Evolutionary conservation across 2,329 filamentous ascomycete species (phyloP), one percentile per base, ranked within the genome.

Genomic region (Tolypocladium inflatum): DNA sequence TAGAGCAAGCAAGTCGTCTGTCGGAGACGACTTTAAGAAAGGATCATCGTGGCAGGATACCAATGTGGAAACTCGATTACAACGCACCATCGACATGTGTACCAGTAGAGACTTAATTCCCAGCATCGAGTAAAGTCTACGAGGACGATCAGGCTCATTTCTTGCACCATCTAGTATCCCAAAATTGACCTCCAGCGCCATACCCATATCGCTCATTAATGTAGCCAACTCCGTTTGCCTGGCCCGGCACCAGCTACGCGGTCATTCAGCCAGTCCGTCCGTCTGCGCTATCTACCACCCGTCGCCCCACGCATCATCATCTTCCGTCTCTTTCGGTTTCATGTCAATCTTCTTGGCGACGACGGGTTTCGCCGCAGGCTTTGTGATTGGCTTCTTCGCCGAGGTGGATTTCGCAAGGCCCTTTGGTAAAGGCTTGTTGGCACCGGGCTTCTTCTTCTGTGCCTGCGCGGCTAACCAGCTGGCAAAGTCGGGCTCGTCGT

Each of bases 401-500:
- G 59, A 70, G 0, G 63, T 71, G 2, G 82, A 67, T 73, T 95
- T 96, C 1, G 78, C 75, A 33, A 97, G 71, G 0, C 93, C 93
- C 73, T 96, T 99, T 0, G 93, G 92, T 57, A 97, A 70, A 3
- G 87, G 76, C 63, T 89, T 94, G 48, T 68, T 56, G 59, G 71
- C 66, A 1, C 70, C 69, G 13, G 80, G 80, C 75, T 95, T 97
- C 62, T 96, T 97, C 61, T 88, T 83, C 62, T 87, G 81, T 7
- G 88, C 85, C 70, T 97, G 91, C 15, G 92, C 91, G 15, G 90
- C 91, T 26, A 97, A 74, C 92, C 94, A 97, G 6, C 91, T 92
- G 6, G 91, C 93, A 72, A 99, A 97, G 71, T 97, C 94, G 0
- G 93, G 93, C 71, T 99, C 93, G 33, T 89, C 86, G 64, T 96